These are phyloP conservation scores for Spongispora temasekensis DNA, from an alignment of 1,284 basidiomycete genomes.

Conservation along the genomic window DNA sequence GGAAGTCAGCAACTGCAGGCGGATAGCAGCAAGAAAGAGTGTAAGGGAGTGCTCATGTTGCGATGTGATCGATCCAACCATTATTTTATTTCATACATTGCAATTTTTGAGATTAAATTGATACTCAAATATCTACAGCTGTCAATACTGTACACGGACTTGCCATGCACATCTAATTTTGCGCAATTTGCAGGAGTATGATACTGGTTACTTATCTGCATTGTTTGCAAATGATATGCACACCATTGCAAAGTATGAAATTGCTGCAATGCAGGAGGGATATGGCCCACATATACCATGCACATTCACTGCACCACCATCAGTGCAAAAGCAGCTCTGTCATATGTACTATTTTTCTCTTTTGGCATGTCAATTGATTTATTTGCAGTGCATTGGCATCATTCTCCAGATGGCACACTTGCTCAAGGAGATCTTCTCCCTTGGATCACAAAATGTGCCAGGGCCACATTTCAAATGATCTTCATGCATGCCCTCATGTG, in stretches of 20 bases:
- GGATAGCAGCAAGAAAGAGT: background rate
- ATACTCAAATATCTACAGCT: background rate
- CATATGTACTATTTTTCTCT: background rate
- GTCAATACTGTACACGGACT: background rate
- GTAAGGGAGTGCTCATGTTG: conserved; percentile 4
- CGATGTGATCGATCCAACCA: background rate
- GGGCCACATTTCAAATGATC: conserved; percentile 22
- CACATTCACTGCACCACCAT: conserved; percentile 13
- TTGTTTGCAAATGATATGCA: conserved; percentile 13
- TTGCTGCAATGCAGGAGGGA: conserved; percentile 7
- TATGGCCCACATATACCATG: conserved; percentile 26
- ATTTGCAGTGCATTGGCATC: conserved; percentile 25
- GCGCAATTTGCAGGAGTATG: conserved; percentile 1
- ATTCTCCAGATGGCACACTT: conserved; percentile 9
- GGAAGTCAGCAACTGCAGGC: background rate
- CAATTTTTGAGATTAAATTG: background rate
- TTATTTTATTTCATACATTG: background rate
- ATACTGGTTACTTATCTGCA: conserved; percentile 18
- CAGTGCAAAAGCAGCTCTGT: conserved; percentile 15
- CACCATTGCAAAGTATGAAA: background rate
- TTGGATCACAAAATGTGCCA: conserved; percentile 15
- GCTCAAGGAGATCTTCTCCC: conserved; percentile 1
- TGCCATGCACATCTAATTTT: background rate
- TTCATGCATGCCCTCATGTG: conserved; percentile 15
- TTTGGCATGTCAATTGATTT: background rate